phyloP scores from a whole-genome alignment of 192 early-diverging fungal species.

The Pilobolus umbonatus region DNA sequence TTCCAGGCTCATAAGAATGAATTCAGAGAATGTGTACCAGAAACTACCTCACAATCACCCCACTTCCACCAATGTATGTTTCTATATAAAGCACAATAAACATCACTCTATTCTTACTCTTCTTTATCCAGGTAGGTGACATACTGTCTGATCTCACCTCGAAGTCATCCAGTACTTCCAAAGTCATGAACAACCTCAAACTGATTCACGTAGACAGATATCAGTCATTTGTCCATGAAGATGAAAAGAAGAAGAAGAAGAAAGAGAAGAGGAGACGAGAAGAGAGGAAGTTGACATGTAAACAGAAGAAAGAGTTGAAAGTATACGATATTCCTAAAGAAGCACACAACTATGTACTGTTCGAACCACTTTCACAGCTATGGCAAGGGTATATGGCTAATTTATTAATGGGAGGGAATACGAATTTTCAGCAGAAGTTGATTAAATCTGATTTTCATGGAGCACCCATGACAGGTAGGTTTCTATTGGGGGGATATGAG shows the following conservation, averaged over 20 bases:
- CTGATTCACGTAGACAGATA: neutral
- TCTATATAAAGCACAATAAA: too few species aligned
- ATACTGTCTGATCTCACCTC: too few species aligned
- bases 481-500: neutral
- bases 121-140: too few species aligned
- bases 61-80: too few species aligned
- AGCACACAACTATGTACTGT: conserved; percentile 54
- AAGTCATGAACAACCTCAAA: neutral
- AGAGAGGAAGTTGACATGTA: conserved; percentile 49
- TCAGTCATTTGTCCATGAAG: conserved; percentile 1
- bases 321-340: conserved; percentile 65
- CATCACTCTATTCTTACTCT: too few species aligned
- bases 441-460: conserved; percentile 88
- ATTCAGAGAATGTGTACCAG: too few species aligned
- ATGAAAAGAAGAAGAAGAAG: neutral
- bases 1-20: too few species aligned
- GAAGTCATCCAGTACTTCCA: too few species aligned
- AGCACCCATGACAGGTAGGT: conserved; percentile 61
- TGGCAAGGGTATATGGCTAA: conserved; percentile 76
- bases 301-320: conserved; percentile 51
- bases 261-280: neutral
- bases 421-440: conserved; percentile 44
- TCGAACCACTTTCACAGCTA: conserved; percentile 66
- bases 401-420: conserved; percentile 34
- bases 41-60: too few species aligned